Conservation (phyloP, 768 basidiomycete genomes). For the Mycena galericulata region DNA sequence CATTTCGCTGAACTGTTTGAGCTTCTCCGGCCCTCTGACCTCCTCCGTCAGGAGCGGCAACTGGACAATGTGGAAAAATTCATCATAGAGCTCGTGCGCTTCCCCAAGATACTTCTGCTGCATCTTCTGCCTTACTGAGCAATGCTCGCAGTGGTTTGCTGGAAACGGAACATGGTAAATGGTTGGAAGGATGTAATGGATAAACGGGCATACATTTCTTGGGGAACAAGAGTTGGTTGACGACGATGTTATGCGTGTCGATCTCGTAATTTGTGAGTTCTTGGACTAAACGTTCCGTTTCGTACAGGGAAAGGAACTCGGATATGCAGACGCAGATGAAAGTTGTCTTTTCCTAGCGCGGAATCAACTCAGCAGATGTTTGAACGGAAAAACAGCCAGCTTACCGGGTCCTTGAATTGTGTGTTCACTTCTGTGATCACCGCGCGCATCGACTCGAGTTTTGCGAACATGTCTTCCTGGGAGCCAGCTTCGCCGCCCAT, state of each 20-base stretch:
- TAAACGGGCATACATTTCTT: constrained; percentile 68
- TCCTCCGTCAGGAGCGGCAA: constrained; percentile 96
- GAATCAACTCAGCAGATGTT: not conserved
- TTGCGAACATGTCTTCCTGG: constrained; percentile 99
- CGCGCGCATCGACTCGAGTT: constrained; percentile 95
- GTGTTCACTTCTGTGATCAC: constrained; percentile 99
- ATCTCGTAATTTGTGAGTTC: constrained; percentile 95
- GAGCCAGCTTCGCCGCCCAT: constrained; percentile 93
- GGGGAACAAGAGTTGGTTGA: constrained; percentile 97
- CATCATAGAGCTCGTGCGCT: constrained; percentile 97
- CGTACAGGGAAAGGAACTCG: constrained; percentile 97
- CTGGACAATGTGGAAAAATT: constrained; percentile 97
- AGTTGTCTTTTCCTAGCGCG: constrained; percentile 92
- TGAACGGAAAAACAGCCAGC: constrained; percentile 43
- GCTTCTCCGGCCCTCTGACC: constrained; percentile 94
- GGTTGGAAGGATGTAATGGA: constrained; percentile 7
- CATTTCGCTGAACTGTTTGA: constrained; percentile 94
- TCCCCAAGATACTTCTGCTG: constrained; percentile 98
- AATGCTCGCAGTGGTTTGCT: constrained; percentile 97
- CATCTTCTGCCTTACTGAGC: constrained; percentile 94
- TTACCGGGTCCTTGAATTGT: constrained; percentile 97
- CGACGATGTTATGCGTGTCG: constrained; percentile 98
- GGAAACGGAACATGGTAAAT: constrained; percentile 16
- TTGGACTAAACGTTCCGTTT: constrained; percentile 98
- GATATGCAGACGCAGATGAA: constrained; percentile 99